A percentile compares a stretch with the other conserved stretches of the same genome.
phyloP scores from a whole-genome alignment of 495 filamentous ascomycete genomes.

The Xylaria scruposa region DNA sequence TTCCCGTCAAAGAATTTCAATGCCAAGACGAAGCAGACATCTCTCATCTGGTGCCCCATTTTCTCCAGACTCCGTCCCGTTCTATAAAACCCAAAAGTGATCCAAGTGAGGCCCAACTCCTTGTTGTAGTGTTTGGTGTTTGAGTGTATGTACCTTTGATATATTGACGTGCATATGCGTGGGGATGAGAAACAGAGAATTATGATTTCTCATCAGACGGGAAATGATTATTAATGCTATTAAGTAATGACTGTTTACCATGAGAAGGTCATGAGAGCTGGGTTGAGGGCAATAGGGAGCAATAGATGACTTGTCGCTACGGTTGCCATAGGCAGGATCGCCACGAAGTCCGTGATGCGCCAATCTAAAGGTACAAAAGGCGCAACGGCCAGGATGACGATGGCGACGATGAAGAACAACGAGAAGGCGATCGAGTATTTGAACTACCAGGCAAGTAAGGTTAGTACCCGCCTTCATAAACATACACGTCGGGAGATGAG shows the following conservation, averaged over 20 bases:
- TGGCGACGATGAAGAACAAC: constrained; percentile 63
- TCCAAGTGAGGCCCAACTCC: constrained; percentile 1
- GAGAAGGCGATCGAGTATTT: constrained; percentile 77
- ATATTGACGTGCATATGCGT: constrained; percentile 3
- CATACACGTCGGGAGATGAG: neutral
- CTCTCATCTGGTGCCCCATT: neutral
- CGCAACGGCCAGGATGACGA: constrained; percentile 70
- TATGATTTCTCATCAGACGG: neutral
- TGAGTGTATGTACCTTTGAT: constrained; percentile 4
- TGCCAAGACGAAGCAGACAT: neutral
- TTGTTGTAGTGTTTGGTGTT: constrained; percentile 7
- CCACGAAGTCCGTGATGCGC: constrained; percentile 79
- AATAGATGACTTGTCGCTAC: constrained; percentile 72
- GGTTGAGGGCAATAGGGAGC: constrained; percentile 75
- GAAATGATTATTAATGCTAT: constrained; percentile 9
- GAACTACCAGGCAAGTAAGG: constrained; percentile 51
- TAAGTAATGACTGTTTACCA: constrained; percentile 55
- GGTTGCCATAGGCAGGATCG: constrained; percentile 79
- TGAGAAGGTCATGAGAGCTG: constrained; percentile 81
- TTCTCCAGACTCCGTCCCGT: constrained; percentile 20
- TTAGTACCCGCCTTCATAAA: neutral
- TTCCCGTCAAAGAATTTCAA: neutral
- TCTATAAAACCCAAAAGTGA: neutral
- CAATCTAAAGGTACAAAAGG: constrained; percentile 70
- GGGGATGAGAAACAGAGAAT: neutral